Evolutionary conservation across 345 rosid genomes (phyloP).

Genomic region (Lenwebbia sp.): DNA sequence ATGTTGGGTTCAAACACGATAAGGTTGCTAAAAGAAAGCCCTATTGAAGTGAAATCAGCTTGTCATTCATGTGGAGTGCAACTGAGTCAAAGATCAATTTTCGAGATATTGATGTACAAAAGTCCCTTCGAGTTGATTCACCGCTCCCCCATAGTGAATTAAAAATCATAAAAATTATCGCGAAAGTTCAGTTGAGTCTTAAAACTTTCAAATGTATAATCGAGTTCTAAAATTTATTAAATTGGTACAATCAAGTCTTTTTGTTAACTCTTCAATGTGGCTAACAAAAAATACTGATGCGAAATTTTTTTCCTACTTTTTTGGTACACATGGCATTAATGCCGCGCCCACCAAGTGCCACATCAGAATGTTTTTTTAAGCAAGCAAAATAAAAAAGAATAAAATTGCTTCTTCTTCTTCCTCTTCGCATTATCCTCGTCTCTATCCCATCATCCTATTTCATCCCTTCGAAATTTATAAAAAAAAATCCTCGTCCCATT

Average conservation of each 20-base stretch:
- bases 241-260: neutral
- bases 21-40: neutral
- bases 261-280: neutral
- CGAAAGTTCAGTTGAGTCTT: fast-evolving
- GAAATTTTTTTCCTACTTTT: neutral
- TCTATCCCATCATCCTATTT: too few relatives aligned
- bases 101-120: neutral
- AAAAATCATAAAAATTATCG: neutral
- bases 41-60: neutral
- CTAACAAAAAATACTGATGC: neutral
- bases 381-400: neutral
- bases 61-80: neutral
- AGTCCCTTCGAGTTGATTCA: neutral
- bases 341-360: neutral
- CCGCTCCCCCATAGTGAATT: neutral
- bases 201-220: neutral
- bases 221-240: neutral
- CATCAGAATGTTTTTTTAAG: neutral
- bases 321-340: neutral
- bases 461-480: too few relatives aligned
- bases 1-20: neutral
- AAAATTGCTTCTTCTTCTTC: neutral
- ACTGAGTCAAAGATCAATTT: neutral
- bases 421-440: too few relatives aligned
- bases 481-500: too few relatives aligned